Conservation (phyloP, 352 stramenopile species). For the Pythium graminicola region DNA sequence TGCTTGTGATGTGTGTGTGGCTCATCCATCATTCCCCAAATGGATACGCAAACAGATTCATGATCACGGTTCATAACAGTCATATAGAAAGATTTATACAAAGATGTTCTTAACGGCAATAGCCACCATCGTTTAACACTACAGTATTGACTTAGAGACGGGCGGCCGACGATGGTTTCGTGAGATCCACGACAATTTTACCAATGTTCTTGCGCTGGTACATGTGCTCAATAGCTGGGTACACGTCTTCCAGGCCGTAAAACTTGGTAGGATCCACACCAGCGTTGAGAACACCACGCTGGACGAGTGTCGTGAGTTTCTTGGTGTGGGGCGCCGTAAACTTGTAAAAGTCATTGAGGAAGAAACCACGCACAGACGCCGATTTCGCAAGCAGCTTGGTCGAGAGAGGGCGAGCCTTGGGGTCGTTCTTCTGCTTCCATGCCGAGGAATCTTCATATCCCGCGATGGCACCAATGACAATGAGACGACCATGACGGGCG, state of each 20-base stretch:
- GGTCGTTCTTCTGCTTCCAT: conserved; percentile 37
- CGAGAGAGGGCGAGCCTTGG: conserved; percentile 22
- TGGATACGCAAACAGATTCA: conserved; percentile 11
- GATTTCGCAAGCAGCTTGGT: conserved; percentile 40
- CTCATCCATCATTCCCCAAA: neutral
- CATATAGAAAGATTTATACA: too few species aligned
- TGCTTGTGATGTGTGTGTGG: conserved; percentile 6
- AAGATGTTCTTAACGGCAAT: conserved; percentile 7
- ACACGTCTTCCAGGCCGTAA: conserved; percentile 41
- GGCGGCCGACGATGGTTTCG: conserved; percentile 15
- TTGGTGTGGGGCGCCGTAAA: conserved; percentile 31
- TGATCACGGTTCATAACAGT: too few species aligned
- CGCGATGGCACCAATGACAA: conserved; percentile 38
- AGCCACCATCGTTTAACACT: too few species aligned
- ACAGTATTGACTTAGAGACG: conserved; percentile 13
- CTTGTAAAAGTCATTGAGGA: conserved; percentile 34
- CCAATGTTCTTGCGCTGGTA: conserved; percentile 67
- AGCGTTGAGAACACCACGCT: conserved; percentile 31
- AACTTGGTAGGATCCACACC: conserved; percentile 38
- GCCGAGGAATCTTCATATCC: conserved; percentile 43
- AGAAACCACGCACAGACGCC: conserved; percentile 38
- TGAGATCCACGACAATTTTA: conserved; percentile 60
- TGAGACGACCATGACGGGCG: conserved; percentile 29
- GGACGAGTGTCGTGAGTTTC: conserved; percentile 39
- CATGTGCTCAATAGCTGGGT: conserved; percentile 48